Evolutionary conservation across 768 basidiomycete genomes (phyloP).

Genomic region (Tylopilus plumbeoviolaceoides): DNA sequence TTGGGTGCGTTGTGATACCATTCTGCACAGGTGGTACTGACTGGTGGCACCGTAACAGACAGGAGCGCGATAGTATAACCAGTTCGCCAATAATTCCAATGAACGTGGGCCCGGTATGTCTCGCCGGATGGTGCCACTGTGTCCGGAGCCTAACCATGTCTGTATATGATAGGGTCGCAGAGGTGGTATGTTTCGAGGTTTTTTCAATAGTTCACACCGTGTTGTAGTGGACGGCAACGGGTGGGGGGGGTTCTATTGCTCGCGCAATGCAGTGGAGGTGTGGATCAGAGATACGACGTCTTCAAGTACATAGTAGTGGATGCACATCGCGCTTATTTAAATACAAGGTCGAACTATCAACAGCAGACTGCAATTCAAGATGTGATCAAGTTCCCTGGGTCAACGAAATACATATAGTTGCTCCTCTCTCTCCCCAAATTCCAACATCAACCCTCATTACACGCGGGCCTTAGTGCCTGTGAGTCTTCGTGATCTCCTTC

Average conservation of each 20-base stretch:
- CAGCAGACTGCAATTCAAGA: too few relatives aligned
- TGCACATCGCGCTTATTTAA: neutral
- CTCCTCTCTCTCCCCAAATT: neutral
- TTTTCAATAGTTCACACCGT: conserved; percentile 41
- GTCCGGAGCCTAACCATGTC: neutral
- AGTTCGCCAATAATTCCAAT: conserved; percentile 45
- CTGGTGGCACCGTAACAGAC: neutral
- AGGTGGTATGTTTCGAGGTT: conserved; percentile 41
- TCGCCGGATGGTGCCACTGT: conserved; percentile 1
- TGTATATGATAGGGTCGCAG: conserved; percentile 28
- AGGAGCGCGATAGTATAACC: neutral
- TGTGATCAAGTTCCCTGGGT: too few relatives aligned
- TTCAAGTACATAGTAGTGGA: neutral
- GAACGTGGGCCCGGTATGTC: conserved; percentile 60
- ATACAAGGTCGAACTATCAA: too few relatives aligned
- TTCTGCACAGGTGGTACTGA: neutral
- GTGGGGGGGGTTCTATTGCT: conserved; percentile 65
- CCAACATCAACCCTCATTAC: neutral
- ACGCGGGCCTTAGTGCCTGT: neutral
- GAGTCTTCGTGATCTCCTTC: conserved; percentile 12
- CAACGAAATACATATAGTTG: too few relatives aligned
- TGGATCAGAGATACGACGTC: conserved; percentile 41
- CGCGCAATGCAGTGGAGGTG: conserved; percentile 51
- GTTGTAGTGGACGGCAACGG: conserved; percentile 50
- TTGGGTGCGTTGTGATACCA: conserved; percentile 11